Percentiles rank a stretch among this genome's conserved stretches.
These are phyloP conservation scores for Pythium biforme DNA, from an alignment of 352 stramenopile species.

Conservation along the genomic window DNA sequence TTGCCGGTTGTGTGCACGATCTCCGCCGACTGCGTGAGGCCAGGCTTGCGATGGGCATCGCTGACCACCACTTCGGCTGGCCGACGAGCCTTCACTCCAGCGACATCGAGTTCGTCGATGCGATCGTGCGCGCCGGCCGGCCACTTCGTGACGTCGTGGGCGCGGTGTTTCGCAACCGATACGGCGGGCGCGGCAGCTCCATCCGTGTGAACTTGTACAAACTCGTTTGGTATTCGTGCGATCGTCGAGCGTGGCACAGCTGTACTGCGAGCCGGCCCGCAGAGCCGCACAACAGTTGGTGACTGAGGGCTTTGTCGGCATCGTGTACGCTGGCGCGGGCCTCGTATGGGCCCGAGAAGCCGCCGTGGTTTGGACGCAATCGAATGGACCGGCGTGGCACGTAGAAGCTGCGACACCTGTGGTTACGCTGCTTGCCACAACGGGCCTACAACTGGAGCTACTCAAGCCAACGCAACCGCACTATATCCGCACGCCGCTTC, in stretches of 20 bases:
- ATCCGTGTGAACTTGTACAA: constrained; percentile 2
- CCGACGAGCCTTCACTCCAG: background rate
- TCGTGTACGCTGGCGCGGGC: constrained; percentile 6
- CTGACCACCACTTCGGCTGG: background rate
- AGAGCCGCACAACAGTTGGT: background rate
- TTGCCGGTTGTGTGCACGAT: background rate
- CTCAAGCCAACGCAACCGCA: background rate
- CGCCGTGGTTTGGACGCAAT: background rate
- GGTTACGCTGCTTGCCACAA: background rate
- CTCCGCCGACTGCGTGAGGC: background rate
- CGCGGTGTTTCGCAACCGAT: background rate
- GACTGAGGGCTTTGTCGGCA: background rate
- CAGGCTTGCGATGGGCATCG: background rate
- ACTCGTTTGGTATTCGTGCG: background rate
- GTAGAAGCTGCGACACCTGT: background rate
- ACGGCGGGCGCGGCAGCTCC: background rate
- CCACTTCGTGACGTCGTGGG: constrained; percentile 7
- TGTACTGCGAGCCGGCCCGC: constrained; percentile 4
- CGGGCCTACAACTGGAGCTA: background rate
- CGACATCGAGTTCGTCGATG: constrained; percentile 1
- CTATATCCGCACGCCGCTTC: background rate
- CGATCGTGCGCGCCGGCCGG: background rate
- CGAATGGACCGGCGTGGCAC: background rate
- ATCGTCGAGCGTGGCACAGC: background rate
- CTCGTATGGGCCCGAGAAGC: constrained; percentile 5